Evolutionary conservation across 306 rosid genomes (phyloP).

Genomic region (Astragalus membranaceus): DNA sequence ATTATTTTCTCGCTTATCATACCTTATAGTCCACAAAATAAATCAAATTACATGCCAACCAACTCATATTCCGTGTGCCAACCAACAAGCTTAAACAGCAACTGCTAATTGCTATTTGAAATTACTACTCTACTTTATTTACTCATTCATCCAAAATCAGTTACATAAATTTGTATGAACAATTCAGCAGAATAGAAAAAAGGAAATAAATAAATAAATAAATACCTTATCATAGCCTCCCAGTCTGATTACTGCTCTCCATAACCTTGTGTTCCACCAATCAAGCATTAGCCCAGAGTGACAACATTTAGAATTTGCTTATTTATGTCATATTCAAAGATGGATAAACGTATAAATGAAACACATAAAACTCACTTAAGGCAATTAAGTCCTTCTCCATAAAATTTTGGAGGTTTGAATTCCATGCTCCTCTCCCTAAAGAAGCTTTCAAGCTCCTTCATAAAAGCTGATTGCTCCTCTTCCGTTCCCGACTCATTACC

Average conservation of each 20-base stretch:
- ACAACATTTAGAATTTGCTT: not conserved
- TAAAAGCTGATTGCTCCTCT: slow-evolving; percentile 78
- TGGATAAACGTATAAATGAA: not conserved
- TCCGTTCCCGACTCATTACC: slow-evolving; percentile 93
- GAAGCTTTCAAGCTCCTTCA: slow-evolving; percentile 82
- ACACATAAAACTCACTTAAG: slow-evolving; percentile 65
- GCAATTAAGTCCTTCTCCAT: slow-evolving; percentile 92
- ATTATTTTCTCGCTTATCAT: not conserved
- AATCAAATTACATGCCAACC: not conserved
- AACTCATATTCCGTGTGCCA: not conserved
- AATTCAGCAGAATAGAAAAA: not conserved
- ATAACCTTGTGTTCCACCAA: slow-evolving; percentile 55
- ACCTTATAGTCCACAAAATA: not conserved
- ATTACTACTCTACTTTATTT: slow-evolving; percentile 7
- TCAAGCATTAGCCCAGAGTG: slow-evolving; percentile 27
- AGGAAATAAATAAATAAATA: not conserved
- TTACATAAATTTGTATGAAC: not conserved
- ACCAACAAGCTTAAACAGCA: not conserved
- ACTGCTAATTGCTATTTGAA: not conserved
- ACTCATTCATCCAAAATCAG: not conserved
- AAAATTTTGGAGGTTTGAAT: slow-evolving; percentile 92
- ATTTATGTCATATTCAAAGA: not conserved
- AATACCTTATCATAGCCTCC: slow-evolving; percentile 99
- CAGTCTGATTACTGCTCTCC: slow-evolving; percentile 89
- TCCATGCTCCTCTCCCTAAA: slow-evolving; percentile 90